phyloP scores from a whole-genome alignment of 1,284 basidiomycete genomes.

The Pseudozyma pruni region DNA sequence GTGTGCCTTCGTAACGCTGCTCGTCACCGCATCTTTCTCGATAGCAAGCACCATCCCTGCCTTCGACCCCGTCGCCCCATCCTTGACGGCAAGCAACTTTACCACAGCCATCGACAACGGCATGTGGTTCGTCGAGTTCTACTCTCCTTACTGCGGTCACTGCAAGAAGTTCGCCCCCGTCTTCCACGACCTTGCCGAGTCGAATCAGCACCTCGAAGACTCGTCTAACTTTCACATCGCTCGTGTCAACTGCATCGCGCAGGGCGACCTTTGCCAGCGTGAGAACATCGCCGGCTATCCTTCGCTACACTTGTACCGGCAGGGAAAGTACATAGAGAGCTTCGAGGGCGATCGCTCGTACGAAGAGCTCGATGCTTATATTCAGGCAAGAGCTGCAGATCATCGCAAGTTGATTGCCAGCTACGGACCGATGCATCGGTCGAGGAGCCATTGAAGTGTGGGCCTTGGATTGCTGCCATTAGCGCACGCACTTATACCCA shows the following conservation, averaged over 20 bases:
- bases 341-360: conserved; percentile 41
- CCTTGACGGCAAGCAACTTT: conserved; percentile 37
- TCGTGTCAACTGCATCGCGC: conserved; percentile 61
- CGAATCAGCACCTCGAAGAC: conserved; percentile 40
- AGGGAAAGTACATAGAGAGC: conserved; percentile 42
- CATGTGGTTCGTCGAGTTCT: conserved; percentile 62
- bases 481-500: conserved; percentile 1
- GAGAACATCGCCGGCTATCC: conserved; percentile 54
- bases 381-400: conserved; percentile 39
- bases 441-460: neutral
- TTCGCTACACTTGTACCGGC: conserved; percentile 46
- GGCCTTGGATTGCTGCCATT: no score
- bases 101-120: conserved; percentile 22
- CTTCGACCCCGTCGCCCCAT: conserved; percentile 17
- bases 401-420: conserved; percentile 27
- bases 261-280: conserved; percentile 52
- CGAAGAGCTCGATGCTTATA: conserved; percentile 29
- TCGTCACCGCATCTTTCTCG: neutral
- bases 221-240: conserved; percentile 59
- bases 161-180: conserved; percentile 81
- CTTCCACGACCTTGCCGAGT: conserved; percentile 77
- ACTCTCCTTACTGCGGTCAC: conserved; percentile 78
- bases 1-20: conserved; percentile 1
- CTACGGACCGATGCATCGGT: neutral
- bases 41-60: conserved; percentile 17